These are phyloP conservation scores for Maudiozyma humilis DNA, from an alignment of 1,139 yeast species.

Conservation along the genomic window DNA sequence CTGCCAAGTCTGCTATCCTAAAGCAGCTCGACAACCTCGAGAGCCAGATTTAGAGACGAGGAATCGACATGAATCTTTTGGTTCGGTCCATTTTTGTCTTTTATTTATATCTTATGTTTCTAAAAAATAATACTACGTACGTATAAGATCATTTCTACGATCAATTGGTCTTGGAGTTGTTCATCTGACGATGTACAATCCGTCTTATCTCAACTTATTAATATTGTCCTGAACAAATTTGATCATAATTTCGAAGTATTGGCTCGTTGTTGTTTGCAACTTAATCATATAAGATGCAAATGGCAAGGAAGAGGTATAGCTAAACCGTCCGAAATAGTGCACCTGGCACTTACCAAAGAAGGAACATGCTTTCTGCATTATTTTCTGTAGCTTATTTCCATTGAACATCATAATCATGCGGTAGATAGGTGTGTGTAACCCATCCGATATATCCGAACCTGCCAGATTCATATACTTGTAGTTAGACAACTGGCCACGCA, in stretches of 20 bases:
- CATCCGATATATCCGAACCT: slow-evolving; percentile 22
- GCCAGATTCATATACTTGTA: slow-evolving; percentile 23
- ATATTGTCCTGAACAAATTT: not conserved
- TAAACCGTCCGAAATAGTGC: slow-evolving; percentile 19
- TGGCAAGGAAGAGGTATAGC: slow-evolving; percentile 14
- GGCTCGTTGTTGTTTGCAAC: not conserved
- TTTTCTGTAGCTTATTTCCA: slow-evolving; percentile 17
- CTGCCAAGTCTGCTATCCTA: slow-evolving; percentile 82
- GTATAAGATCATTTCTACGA: too few relatives aligned
- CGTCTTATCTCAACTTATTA: too few relatives aligned
- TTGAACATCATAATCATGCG: slow-evolving; percentile 21
- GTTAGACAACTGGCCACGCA: slow-evolving; percentile 30
- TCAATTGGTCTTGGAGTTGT: too few relatives aligned
- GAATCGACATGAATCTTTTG: too few relatives aligned
- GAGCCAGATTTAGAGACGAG: slow-evolving; percentile 29
- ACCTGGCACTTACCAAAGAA: slow-evolving; percentile 11
- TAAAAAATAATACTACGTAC: too few relatives aligned
- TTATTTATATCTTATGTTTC: too few relatives aligned
- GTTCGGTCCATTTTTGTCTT: too few relatives aligned
- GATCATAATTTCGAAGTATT: not conserved
- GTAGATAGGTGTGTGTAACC: slow-evolving; percentile 25
- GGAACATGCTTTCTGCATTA: slow-evolving; percentile 11
- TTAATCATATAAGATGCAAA: slow-evolving; percentile 3
- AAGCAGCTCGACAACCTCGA: slow-evolving; percentile 53
- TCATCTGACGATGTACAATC: too few relatives aligned